Evolutionary conservation across 2,329 filamentous ascomycete species (phyloP), one percentile per base, ranked within the genome.

Genomic region (Alternaria infectoria): DNA sequence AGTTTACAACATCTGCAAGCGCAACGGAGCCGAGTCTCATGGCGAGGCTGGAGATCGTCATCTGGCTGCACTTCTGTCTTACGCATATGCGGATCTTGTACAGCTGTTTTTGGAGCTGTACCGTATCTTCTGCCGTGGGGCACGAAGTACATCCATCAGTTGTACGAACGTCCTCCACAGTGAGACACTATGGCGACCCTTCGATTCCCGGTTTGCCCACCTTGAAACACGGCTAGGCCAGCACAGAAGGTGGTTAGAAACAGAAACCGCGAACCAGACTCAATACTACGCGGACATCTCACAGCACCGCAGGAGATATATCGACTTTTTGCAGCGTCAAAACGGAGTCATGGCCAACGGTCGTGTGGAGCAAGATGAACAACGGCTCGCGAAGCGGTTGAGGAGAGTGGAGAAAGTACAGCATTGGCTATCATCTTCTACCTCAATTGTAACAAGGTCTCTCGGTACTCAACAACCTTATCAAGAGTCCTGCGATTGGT

Each of bases 191-290:
- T 77, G 72, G 75, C 62, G 70, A 45, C 74, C 75, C 28, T 66
- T 78, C 23, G 74, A 78, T 61, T 74, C 74, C n/a, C 69, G 75
- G 10, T 72, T 78, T 49, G 62, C 71, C 5, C 67, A 66, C 15
- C 54, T 77, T 11, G 70, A 75, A 40, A 51, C 65, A 46, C 62
- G 71, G n/a, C 54, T 78, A 17, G 47, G 45, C 23, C 64, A 64
- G 12, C 73, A 76, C 45, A 69, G 62, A 44, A 62, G 46, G 66
- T 78, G 74, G 74, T 59, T 78, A 57, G 69, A 73, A 36, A 69
- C 54, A 19, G 70, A 75, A 44, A 67, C 68, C 9, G 61, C 66
- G 40, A 66, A 54, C 30, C 49, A 58, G 13, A 36, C 64, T 7
- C 66, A 70, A 47, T 64, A 74, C 51, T 68, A 67, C 28, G 66